Conservation (phyloP, 306 rosid genomes). For the Pyrus bretschneideri region DNA sequence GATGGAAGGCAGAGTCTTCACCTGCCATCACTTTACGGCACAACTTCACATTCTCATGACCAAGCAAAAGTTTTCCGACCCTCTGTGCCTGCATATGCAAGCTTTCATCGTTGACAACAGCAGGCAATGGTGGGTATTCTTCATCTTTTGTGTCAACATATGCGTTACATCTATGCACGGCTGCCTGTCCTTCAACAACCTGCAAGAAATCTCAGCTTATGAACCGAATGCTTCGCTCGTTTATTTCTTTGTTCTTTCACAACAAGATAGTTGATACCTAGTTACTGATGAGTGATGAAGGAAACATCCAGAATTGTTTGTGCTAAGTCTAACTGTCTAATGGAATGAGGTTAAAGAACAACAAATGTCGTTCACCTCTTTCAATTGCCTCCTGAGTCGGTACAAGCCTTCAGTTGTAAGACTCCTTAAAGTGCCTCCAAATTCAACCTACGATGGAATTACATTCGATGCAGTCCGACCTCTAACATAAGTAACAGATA, state of each 20-base stretch:
- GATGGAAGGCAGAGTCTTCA: conserved; percentile 64
- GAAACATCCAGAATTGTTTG: neutral
- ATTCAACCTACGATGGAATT: conserved; percentile 32
- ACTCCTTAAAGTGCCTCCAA: conserved; percentile 69
- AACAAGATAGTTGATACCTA: neutral
- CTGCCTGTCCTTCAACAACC: conserved; percentile 68
- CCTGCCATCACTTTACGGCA: conserved; percentile 51
- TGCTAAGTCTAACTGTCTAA: neutral
- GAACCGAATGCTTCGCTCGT: neutral
- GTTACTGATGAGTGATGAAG: no score
- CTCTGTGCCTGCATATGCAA: conserved; percentile 47
- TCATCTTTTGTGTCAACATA: conserved; percentile 32
- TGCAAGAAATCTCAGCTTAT: conserved; percentile 15
- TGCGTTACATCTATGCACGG: conserved; percentile 53
- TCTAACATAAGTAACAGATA: conserved; percentile 52
- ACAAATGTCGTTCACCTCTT: conserved; percentile 35
- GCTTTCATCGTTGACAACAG: conserved; percentile 40
- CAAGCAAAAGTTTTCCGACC: conserved; percentile 57
- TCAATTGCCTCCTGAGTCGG: conserved; percentile 45
- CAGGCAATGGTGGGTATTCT: conserved; percentile 21
- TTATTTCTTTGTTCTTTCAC: neutral
- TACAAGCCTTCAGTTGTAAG: conserved; percentile 56
- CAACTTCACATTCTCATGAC: conserved; percentile 44
- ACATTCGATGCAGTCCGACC: conserved; percentile 47
- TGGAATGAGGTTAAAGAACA: conserved; percentile 3